Evolutionary conservation across 2,329 filamentous ascomycete genomes (phyloP).

Genomic region (Xenoacremonium recifei): DNA sequence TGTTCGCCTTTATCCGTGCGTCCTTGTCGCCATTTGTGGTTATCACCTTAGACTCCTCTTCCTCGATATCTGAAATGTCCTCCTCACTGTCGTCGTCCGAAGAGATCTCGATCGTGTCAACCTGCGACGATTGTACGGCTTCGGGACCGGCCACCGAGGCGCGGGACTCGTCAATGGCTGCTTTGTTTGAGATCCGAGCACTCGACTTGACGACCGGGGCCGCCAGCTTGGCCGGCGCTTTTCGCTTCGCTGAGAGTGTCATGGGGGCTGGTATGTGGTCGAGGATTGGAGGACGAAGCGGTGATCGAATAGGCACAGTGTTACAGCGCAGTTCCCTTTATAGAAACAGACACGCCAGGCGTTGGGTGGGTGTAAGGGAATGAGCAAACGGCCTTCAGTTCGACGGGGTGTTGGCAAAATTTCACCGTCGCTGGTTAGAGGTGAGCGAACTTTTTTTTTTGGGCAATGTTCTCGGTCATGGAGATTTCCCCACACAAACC

Average conservation of each 20-base stretch:
- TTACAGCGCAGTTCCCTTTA: too few relatives aligned
- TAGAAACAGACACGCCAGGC: too few relatives aligned
- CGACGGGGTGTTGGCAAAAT: conserved; percentile 30
- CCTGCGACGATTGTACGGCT: conserved; percentile 34
- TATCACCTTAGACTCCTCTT: conserved; percentile 21
- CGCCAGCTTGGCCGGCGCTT: conserved; percentile 56
- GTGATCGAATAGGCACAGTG: too few relatives aligned
- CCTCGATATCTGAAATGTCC: conserved; percentile 45
- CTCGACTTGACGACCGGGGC: conserved; percentile 53
- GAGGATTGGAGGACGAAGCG: too few relatives aligned
- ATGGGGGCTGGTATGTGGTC: conserved; percentile 16
- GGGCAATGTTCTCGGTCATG: conserved; percentile 13
- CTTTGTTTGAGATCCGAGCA: conserved; percentile 49
- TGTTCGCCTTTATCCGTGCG: conserved; percentile 4
- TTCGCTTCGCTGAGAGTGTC: conserved; percentile 61
- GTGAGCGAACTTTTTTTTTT: conserved; percentile 35
- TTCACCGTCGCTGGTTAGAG: conserved; percentile 28
- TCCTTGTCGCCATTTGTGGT: conserved; percentile 14
- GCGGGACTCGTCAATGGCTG: conserved; percentile 57
- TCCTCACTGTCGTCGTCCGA: conserved; percentile 53
- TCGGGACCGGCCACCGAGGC: conserved; percentile 50
- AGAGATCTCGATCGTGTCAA: conserved; percentile 55
- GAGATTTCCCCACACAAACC: conserved; percentile 17
- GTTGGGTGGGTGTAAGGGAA: too few relatives aligned
- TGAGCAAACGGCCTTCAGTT: too few relatives aligned